Conservation (phyloP, 1,139 yeast species). For the Hemisphaericaspora xylanilytica region DNA sequence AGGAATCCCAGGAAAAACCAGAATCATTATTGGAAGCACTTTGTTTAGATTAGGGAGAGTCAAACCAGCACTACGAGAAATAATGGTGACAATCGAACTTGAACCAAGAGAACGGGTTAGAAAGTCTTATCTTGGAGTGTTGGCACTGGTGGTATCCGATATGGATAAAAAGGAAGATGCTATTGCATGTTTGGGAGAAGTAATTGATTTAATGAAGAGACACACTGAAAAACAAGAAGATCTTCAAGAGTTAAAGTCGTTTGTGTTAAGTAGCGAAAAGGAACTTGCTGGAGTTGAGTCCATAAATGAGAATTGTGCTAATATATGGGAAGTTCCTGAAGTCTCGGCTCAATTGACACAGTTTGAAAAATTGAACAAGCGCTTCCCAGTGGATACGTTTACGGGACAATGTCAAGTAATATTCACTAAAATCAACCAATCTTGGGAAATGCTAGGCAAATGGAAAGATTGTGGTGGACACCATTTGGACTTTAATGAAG, state of each 20-base stretch:
- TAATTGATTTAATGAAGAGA: conserved; percentile 11
- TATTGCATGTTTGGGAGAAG: conserved; percentile 13
- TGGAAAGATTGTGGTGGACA: conserved; percentile 5
- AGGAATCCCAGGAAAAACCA: conserved; percentile 7
- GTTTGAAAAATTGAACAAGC: conserved; percentile 7
- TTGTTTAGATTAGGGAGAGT: conserved; percentile 11
- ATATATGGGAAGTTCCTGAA: not conserved
- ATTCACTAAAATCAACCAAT: conserved; percentile 8
- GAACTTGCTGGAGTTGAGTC: not conserved
- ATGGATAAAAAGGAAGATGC: conserved; percentile 9
- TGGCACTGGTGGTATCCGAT: conserved; percentile 9
- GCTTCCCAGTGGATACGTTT: conserved; percentile 9
- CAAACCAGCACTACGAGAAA: conserved; percentile 11
- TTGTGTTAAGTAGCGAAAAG: conserved; percentile 6
- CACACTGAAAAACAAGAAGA: conserved; percentile 4
- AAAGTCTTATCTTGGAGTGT: conserved; percentile 8
- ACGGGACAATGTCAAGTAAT: conserved; percentile 13
- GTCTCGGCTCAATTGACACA: conserved; percentile 12
- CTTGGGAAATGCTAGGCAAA: conserved; percentile 9
- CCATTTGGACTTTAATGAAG: not conserved
- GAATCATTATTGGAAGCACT: conserved; percentile 12
- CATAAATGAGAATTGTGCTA: conserved; percentile 1
- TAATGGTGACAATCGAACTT: conserved; percentile 11
- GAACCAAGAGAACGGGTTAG: conserved; percentile 6
- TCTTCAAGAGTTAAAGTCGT: conserved; percentile 7